phyloP scores from a whole-genome alignment of 805 yeast species.

The Zygotorulaspora florentina region DNA sequence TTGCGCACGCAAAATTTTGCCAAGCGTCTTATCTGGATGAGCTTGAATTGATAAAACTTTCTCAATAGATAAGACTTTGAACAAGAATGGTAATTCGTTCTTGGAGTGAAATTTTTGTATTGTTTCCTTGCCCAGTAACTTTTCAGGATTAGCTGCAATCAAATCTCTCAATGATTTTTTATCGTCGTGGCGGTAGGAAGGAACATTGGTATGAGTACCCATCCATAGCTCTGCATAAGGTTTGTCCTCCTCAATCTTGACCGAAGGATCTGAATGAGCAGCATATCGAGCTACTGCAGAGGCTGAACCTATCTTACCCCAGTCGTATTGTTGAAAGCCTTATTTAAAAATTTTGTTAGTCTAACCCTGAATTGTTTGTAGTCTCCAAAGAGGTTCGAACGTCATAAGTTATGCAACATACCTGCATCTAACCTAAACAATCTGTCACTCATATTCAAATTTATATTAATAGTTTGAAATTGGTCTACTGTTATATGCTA shows the following conservation, averaged over 20 bases:
- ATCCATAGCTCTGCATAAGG: slow-evolving; percentile 99
- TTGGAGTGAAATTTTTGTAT: slow-evolving; percentile 60
- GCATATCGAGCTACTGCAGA: slow-evolving; percentile 92
- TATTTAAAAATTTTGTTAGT: slow-evolving; percentile 13
- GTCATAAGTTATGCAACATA: slow-evolving; percentile 16
- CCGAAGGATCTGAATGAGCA: slow-evolving; percentile 56
- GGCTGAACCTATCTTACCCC: slow-evolving; percentile 80
- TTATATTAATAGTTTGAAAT: background rate
- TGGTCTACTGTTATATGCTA: background rate
- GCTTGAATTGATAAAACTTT: slow-evolving; percentile 96
- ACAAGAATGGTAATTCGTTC: slow-evolving; percentile 81
- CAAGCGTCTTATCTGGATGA: slow-evolving; percentile 90
- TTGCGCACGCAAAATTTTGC: slow-evolving; percentile 62
- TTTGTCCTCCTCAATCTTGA: slow-evolving; percentile 60
- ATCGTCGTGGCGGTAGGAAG: slow-evolving; percentile 56
- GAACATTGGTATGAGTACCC: slow-evolving; percentile 96
- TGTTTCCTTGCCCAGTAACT: slow-evolving; percentile 55
- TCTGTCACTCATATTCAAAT: slow-evolving; percentile 29
- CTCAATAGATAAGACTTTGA: slow-evolving; percentile 88
- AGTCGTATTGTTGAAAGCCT: slow-evolving; percentile 77
- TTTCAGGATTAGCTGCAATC: slow-evolving; percentile 54
- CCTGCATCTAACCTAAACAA: slow-evolving; percentile 42
- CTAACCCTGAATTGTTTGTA: background rate
- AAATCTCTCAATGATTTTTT: slow-evolving; percentile 64
- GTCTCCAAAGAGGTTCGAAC: background rate